Base-by-base conservation (phyloP, 2,329 filamentous ascomycete species). In the Zymoseptoria pseudotritici region DNA sequence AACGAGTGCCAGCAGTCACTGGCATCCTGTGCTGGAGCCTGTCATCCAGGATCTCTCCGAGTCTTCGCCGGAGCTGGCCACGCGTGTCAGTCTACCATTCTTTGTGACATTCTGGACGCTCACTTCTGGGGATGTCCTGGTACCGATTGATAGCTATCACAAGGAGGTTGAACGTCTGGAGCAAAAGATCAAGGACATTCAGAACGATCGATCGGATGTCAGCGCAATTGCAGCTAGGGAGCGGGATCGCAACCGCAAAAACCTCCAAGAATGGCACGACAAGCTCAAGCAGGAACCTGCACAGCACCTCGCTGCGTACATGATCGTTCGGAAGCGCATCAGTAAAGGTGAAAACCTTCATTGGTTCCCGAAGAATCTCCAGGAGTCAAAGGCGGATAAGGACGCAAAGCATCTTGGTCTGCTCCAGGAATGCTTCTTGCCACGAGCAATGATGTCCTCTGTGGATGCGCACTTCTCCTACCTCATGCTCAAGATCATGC, bases 21-120 rank as follows among this genome's bases (percentile, higher is more conserved):
- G 86, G 69, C 83, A 90, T 64, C 85, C 88, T 22, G 83, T 89
- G 2, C 81, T 97, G 54, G 85, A 89, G 63, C 85, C 86, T 4
- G 78, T 97, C 19, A 87, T 92, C 59, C 83, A 88, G 8, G 81
- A 85, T 29, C 82, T 96, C 19, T 82, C 83, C 61, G 76, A 78
- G 5, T 77, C 83, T 0, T 72, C 90, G 10, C 75, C 82, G 1
- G 81, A 84, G 7, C 82, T 86, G 4, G 91, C 87, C 80, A 78
- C 83, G 10, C 84, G 83, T 55, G 82, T 97, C 56, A 91, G 86
- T 51, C 81, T 91, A 0, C 86, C 89, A 29, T 93, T 97, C 72
- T 97, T 91, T 70, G 85, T 89, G 51, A 89, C 89, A 0, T 99
- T 99, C 75, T 99, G 94, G 94, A 87, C 92, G 55, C 80, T 97